Percentiles rank a stretch among this genome's conserved stretches.
phyloP scores from a whole-genome alignment of 1,139 yeast species.

The Kodamaea alishanica region DNA sequence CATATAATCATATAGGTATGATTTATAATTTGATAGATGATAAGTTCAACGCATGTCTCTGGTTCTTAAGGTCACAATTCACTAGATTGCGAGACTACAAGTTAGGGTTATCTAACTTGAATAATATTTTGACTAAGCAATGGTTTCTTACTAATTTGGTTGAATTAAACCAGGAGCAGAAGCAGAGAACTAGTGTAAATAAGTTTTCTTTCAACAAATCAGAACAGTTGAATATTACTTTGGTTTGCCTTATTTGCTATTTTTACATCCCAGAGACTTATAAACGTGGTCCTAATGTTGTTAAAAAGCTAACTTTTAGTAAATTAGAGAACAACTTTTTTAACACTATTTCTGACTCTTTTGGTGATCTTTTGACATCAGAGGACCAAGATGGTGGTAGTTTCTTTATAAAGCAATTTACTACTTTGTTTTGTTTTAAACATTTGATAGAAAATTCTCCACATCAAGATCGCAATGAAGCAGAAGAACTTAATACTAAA shows the following conservation, averaged over 20 bases:
- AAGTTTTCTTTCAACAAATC: conserved; percentile 1
- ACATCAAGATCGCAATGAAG: conserved; percentile 6
- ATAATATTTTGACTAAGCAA: conserved; percentile 28
- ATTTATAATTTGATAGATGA: conserved; percentile 41
- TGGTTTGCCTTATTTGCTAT: conserved; percentile 30
- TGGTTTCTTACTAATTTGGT: conserved; percentile 27
- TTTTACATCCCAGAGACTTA: conserved; percentile 29
- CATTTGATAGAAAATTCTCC: conserved; percentile 13
- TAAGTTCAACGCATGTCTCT: conserved; percentile 32
- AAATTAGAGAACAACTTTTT: conserved; percentile 29
- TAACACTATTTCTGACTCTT: conserved; percentile 6
- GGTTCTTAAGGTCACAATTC: conserved; percentile 57
- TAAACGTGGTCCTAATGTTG: conserved; percentile 22
- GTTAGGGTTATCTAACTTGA: conserved; percentile 41
- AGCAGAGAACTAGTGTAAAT: conserved; percentile 2
- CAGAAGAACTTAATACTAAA: conserved; percentile 12
- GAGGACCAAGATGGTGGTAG: conserved; percentile 10
- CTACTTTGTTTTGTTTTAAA: conserved; percentile 21
- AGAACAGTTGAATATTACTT: conserved; percentile 20
- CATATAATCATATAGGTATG: conserved; percentile 64
- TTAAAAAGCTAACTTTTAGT: conserved; percentile 22
- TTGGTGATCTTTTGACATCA: conserved; percentile 8
- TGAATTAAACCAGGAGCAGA: conserved; percentile 12
- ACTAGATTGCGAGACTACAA: conserved; percentile 49
- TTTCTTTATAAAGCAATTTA: conserved; percentile 24